Evolutionary conservation across 371 early-diverging fungal genomes (phyloP), one percentile per base, ranked within the genome.

Genomic region (Lichtheimia corymbifera): DNA sequence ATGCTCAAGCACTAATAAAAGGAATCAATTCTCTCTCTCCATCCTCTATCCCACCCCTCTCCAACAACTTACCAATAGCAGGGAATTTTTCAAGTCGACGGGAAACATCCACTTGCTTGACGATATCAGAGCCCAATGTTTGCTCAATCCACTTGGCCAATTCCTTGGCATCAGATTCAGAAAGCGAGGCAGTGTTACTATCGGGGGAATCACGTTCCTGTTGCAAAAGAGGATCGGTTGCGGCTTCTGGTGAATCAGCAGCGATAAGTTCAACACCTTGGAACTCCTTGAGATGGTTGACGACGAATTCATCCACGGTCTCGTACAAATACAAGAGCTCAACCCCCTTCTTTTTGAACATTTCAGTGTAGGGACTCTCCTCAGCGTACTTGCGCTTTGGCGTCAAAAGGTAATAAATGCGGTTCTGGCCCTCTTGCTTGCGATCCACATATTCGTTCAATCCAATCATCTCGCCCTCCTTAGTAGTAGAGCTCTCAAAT

Each of bases 321-420:
- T 96, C 93, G 70, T 88, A 89, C 68, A 94, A 64, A 68, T 90
- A 83, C 67, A 99, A 74, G 4, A 99, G 55, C 62, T 92, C 89
- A 35, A 88, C 72, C 50, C 79, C 86, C 58, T 86, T 86, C 71
- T 84, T 77, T 73, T 87, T 85, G 72, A 91, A 91, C 66, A 88
- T 86, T 71, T 97, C 98, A 28, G 93, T 86, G 71, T 95, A 93
- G 15, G 99, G 97, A 62, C 88, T 88, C 53, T 88, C 87, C 55
- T 88, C 83, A 11, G 93, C 90, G 58, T 89, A 89, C 51, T 90
- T 81, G 53, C 91, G 80, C 67, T 81, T 86, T 24, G 91, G 83
- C 24, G 95, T 96, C 62, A 96, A 88, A 30, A 94, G 63, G 67
- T 91, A 95, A 73, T 93, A 97, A 60, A 99, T 98, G 71, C 93